A percentile compares a stretch with the other conserved stretches of the same genome.
These are phyloP conservation scores for Jackrogersella multiformis DNA, from an alignment of 495 filamentous ascomycete species.

Conservation along the genomic window DNA sequence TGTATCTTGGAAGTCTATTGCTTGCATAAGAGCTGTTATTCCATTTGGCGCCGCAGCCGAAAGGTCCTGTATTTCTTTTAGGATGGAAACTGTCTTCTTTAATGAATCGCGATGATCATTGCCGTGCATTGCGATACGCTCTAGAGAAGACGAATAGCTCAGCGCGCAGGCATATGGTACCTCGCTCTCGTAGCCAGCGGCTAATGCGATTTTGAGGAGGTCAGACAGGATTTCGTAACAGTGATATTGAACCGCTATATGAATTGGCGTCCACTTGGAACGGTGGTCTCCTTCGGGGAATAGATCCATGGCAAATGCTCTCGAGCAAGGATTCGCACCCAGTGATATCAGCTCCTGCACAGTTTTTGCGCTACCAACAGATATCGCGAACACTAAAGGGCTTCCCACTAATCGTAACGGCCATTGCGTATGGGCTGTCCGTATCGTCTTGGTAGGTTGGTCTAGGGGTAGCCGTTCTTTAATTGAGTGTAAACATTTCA, in stretches of 20 bases:
- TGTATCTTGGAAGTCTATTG: conserved; percentile 1
- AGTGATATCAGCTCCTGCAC: conserved; percentile 33
- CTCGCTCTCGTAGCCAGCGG: background rate
- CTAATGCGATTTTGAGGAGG: conserved; percentile 15
- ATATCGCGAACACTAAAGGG: conserved; percentile 42
- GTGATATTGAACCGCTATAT: conserved; percentile 45
- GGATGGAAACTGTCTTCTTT: background rate
- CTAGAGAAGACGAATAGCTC: background rate
- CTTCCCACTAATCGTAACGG: conserved; percentile 42
- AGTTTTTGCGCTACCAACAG: conserved; percentile 19
- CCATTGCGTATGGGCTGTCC: conserved; percentile 39
- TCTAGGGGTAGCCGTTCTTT: conserved; percentile 14
- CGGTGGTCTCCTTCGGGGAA: conserved; percentile 11
- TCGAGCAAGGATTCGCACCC: conserved; percentile 25
- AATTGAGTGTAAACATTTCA: background rate
- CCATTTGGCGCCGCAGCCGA: background rate
- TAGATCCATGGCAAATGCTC: conserved; percentile 15
- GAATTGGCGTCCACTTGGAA: conserved; percentile 42
- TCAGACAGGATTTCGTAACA: conserved; percentile 30
- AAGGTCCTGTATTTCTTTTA: background rate
- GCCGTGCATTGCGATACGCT: background rate
- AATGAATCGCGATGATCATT: background rate
- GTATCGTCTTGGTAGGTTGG: conserved; percentile 11
- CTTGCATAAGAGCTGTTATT: background rate
- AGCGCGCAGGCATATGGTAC: conserved; percentile 1